These are phyloP conservation scores for Dichomitus squalens DNA, from an alignment of 1,284 basidiomycete genomes.

Conservation along the genomic window DNA sequence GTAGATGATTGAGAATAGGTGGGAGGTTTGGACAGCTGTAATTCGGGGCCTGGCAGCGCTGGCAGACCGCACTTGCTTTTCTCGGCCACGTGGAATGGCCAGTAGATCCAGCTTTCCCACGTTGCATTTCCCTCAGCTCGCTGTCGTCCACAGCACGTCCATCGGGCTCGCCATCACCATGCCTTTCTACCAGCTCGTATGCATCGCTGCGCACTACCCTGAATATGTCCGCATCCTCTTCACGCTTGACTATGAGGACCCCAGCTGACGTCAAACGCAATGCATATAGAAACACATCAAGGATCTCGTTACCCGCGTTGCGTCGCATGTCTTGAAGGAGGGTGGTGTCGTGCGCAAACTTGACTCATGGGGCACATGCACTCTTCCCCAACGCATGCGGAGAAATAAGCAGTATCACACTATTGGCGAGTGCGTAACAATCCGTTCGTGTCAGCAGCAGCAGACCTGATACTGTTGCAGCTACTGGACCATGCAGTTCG, in stretches of 20 bases:
- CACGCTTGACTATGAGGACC: neutral
- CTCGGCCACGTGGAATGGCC: constrained; percentile 19
- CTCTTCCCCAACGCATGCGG: constrained; percentile 78
- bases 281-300: constrained; percentile 69
- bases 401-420: constrained; percentile 65
- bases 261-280: constrained; percentile 1
- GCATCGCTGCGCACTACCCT: constrained; percentile 71
- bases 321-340: constrained; percentile 71
- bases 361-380: constrained; percentile 73
- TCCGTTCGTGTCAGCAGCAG: neutral
- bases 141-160: constrained; percentile 3
- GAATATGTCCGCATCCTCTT: constrained; percentile 59
- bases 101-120: constrained; percentile 20
- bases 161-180: constrained; percentile 41
- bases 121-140: constrained; percentile 12
- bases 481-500: constrained; percentile 91
- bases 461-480: constrained; percentile 41
- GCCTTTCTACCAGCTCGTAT: constrained; percentile 84
- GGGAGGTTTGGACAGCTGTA: constrained; percentile 2
- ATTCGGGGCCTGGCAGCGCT: constrained; percentile 15
- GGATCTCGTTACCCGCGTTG: constrained; percentile 74
- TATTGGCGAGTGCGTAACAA: constrained; percentile 74
- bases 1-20: neutral
- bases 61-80: constrained; percentile 17
- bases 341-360: constrained; percentile 84